Evolutionary conservation across 1,139 yeast species (phyloP).

Genomic region (Saccharomyces hybrid): DNA sequence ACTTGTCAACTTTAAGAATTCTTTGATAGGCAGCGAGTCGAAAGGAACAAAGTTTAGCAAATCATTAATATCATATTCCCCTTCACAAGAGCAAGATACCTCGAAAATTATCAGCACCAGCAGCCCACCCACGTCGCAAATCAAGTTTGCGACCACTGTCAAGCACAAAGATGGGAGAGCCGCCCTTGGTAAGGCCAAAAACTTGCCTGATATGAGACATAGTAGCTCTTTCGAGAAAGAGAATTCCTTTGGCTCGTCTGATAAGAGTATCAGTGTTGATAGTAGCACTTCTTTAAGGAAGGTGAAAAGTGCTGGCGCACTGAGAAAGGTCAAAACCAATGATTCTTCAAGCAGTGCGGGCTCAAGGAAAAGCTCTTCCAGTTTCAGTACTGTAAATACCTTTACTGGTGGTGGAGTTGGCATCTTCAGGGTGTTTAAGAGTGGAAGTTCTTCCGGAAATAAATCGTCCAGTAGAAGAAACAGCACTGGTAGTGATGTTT

Average conservation of each 20-base stretch:
- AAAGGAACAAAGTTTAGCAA: neutral
- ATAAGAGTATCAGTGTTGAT: neutral
- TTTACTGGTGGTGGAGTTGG: conserved; percentile 3
- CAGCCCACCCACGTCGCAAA: conserved; percentile 2
- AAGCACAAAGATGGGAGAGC: conserved; percentile 7
- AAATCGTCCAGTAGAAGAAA: conserved; percentile 5
- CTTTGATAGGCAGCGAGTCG: neutral
- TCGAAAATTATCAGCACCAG: neutral
- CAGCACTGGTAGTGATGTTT: conserved; percentile 1
- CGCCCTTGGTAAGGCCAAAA: conserved; percentile 7
- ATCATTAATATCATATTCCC: neutral
- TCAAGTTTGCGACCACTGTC: conserved; percentile 9
- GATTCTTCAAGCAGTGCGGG: conserved; percentile 2
- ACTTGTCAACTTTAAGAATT: neutral
- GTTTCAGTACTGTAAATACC: conserved; percentile 1
- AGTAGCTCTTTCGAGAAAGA: conserved; percentile 1
- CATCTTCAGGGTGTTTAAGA: conserved; percentile 3
- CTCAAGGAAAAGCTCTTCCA: conserved; percentile 4
- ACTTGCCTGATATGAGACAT: neutral
- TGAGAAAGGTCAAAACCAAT: conserved; percentile 1
- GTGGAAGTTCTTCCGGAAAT: neutral
- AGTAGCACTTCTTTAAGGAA: conserved; percentile 5
- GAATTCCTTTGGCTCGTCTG: neutral
- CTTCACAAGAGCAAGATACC: neutral
- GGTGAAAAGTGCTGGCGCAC: conserved; percentile 7